Conservation (phyloP, 768 basidiomycete genomes). For the Suillus plorans region DNA sequence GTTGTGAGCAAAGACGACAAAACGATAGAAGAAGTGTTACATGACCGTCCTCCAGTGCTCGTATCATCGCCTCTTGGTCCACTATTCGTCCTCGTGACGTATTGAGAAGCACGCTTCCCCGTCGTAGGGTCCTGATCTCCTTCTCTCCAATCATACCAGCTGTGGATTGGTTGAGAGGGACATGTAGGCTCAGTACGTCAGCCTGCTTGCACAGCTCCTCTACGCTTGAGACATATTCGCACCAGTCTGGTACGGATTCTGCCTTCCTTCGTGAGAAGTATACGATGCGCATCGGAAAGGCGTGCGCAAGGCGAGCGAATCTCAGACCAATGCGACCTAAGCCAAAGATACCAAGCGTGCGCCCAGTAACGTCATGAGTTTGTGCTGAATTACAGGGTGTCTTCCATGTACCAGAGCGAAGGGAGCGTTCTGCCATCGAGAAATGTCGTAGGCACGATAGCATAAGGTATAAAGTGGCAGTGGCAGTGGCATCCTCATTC, state of each 20-base stretch:
- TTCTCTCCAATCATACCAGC: slow-evolving; percentile 67
- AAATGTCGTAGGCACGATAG: slow-evolving; percentile 72
- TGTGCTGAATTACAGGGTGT: slow-evolving; percentile 41
- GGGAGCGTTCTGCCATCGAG: slow-evolving; percentile 52
- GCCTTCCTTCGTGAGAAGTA: slow-evolving; percentile 51
- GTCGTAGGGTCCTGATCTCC: slow-evolving; percentile 72
- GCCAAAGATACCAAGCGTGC: slow-evolving; percentile 66
- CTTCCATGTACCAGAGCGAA: slow-evolving; percentile 59
- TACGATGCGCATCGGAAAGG: slow-evolving; percentile 83
- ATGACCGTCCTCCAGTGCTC: slow-evolving; percentile 79
- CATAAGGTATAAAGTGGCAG: slow-evolving; percentile 74
- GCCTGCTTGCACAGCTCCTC: slow-evolving; percentile 55
- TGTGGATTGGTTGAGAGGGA: slow-evolving; percentile 73
- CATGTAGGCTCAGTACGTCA: slow-evolving; percentile 82
- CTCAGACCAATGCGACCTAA: slow-evolving; percentile 70
- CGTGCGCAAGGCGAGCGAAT: slow-evolving; percentile 63
- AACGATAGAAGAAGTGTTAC: slow-evolving; percentile 46
- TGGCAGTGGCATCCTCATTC: slow-evolving; percentile 87
- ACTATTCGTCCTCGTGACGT: slow-evolving; percentile 84
- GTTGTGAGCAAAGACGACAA: slow-evolving; percentile 7
- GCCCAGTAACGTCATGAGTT: slow-evolving; percentile 61
- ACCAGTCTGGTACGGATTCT: no score
- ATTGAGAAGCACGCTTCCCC: slow-evolving; percentile 73
- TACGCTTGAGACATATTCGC: not conserved
- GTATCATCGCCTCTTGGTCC: slow-evolving; percentile 83